phyloP scores from a whole-genome alignment of 345 rosid genomes.

The Rhodomyrtus tomentosa region DNA sequence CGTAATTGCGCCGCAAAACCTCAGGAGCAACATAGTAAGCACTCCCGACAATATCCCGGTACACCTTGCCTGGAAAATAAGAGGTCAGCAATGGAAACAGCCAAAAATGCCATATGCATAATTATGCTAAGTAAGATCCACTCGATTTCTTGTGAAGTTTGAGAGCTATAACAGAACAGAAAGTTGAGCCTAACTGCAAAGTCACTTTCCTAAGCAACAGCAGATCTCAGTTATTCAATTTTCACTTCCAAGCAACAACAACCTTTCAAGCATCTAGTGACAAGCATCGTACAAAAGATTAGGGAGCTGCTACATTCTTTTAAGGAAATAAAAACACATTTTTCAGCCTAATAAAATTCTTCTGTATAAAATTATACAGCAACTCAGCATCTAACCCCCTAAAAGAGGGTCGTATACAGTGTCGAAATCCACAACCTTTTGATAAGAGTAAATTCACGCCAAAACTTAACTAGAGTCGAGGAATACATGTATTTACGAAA shows the following conservation, averaged over 20 bases:
- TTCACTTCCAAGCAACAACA: neutral
- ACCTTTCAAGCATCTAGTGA: neutral
- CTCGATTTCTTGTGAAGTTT: neutral
- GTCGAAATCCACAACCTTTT: neutral
- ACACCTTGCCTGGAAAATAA: slow-evolving; percentile 43
- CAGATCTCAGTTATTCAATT: neutral
- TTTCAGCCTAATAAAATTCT: neutral
- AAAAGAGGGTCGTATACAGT: neutral
- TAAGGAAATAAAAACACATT: neutral
- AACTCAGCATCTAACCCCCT: neutral
- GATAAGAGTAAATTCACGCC: neutral
- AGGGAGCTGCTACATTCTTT: neutral
- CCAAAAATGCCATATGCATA: neutral
- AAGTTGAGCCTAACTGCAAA: neutral
- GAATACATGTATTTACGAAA: neutral
- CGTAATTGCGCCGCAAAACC: slow-evolving; percentile 54
- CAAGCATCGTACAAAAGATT: neutral
- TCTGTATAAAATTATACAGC: neutral
- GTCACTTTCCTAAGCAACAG: neutral
- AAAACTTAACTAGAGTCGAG: neutral
- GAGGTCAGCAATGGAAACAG: neutral
- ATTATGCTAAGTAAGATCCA: neutral
- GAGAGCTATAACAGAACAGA: neutral
- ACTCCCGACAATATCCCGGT: slow-evolving; percentile 70
- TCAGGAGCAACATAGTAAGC: slow-evolving; percentile 95